These are phyloP conservation scores for Aspergillus clavatus DNA, from an alignment of 2,329 filamentous ascomycete species.

Conservation along the genomic window DNA sequence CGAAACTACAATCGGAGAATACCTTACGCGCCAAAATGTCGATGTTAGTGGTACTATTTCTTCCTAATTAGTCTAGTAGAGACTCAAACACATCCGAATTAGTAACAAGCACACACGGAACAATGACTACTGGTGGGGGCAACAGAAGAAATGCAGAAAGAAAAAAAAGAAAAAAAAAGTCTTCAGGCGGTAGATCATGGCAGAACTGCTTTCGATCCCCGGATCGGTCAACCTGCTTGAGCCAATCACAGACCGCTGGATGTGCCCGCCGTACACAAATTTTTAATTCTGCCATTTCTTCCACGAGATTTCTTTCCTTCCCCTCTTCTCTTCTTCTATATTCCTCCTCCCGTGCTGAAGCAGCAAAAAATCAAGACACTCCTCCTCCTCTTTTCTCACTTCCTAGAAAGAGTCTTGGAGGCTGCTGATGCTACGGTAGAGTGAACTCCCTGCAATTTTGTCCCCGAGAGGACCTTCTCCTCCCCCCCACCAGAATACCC, in stretches of 20 bases:
- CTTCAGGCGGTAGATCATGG: conserved; percentile 14
- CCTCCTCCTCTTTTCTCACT: conserved; percentile 4
- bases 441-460: conserved; percentile 26
- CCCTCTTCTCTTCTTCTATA: conserved; percentile 14
- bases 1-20: too few relatives aligned
- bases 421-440: conserved; percentile 39
- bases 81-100: too few relatives aligned
- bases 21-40: too few relatives aligned
- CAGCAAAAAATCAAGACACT: conserved; percentile 19
- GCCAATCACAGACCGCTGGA: conserved; percentile 22
- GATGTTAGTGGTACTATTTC: too few relatives aligned
- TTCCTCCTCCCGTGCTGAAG: conserved; percentile 26
- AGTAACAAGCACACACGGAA: neutral
- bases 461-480: conserved; percentile 37
- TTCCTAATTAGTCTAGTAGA: too few relatives aligned
- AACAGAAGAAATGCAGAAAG: neutral
- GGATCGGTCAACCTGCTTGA: conserved; percentile 15
- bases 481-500: conserved; percentile 18
- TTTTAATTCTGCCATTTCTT: conserved; percentile 21
- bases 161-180: conserved; percentile 11
- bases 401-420: conserved; percentile 24
- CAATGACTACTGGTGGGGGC: neutral
- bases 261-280: conserved; percentile 21
- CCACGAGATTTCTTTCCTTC: conserved; percentile 14
- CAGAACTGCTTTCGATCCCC: conserved; percentile 16